Evolutionary conservation across 495 filamentous ascomycete species (phyloP).

Genomic region (Xylaria palmicola): DNA sequence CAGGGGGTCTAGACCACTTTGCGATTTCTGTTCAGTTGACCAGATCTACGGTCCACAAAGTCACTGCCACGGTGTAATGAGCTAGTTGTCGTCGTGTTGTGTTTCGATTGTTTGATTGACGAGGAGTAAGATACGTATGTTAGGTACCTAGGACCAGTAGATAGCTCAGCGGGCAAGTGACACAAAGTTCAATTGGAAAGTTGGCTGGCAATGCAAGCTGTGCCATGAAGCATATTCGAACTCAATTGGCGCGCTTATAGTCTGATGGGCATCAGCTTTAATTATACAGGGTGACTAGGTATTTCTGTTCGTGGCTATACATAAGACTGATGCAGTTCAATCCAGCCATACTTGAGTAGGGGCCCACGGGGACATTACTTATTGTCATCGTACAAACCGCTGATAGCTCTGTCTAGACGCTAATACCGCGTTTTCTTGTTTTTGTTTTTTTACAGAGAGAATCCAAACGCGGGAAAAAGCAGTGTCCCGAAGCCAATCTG

Average conservation of each 20-base stretch:
- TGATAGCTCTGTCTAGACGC: slow-evolving; percentile 1
- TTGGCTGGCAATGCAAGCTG: too few species aligned
- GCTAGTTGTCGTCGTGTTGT: too few species aligned
- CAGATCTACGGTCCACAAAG: too few species aligned
- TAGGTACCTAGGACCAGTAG: too few species aligned
- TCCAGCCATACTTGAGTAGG: not conserved
- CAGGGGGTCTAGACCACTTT: too few species aligned
- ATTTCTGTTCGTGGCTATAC: not conserved
- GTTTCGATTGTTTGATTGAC: too few species aligned
- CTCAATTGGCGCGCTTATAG: not conserved
- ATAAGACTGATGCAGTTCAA: not conserved
- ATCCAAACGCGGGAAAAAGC: not conserved
- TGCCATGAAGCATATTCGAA: not conserved
- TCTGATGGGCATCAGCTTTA: not conserved
- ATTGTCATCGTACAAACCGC: not conserved
- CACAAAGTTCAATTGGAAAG: too few species aligned
- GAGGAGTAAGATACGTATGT: too few species aligned
- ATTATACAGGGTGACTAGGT: not conserved
- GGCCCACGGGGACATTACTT: not conserved
- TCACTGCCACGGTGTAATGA: too few species aligned
- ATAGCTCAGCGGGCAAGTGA: too few species aligned
- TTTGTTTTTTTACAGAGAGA: not conserved
- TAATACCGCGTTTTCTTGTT: not conserved
- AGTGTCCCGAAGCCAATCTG: not conserved
- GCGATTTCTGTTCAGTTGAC: too few species aligned